Conservation (phyloP, 345 rosid genomes). For the Durio zibethinus region DNA sequence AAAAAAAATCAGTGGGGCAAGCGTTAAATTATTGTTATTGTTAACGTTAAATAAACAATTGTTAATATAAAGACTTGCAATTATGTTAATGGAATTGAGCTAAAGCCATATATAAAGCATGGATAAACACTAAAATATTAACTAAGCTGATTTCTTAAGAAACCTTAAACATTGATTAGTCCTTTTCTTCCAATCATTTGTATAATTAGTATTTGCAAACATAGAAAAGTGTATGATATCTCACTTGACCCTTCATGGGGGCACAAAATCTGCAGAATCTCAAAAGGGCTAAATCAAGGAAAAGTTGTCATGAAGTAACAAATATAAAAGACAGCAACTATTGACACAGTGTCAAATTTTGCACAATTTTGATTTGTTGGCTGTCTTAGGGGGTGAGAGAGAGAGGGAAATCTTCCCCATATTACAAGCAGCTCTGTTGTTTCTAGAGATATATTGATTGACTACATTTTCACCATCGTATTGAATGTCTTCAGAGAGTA, state of each 20-base stretch:
- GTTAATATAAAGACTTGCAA: slow-evolving; percentile 5
- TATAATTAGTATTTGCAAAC: slow-evolving; percentile 3
- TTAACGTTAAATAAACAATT: slow-evolving; percentile 1
- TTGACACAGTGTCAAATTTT: slow-evolving; percentile 10
- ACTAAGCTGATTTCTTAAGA: slow-evolving; percentile 14
- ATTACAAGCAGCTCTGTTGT: background rate
- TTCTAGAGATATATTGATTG: background rate
- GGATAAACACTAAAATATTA: slow-evolving; percentile 14
- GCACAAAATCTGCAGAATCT: slow-evolving; percentile 39
- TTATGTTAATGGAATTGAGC: background rate
- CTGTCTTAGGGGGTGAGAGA: too few species aligned
- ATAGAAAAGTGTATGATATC: slow-evolving; percentile 19
- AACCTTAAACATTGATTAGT: slow-evolving; percentile 37
- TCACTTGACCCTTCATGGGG: slow-evolving; percentile 29
- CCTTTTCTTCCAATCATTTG: slow-evolving; percentile 24
- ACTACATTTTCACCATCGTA: slow-evolving; percentile 4
- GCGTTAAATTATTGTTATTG: slow-evolving; percentile 10
- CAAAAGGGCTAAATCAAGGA: slow-evolving; percentile 17
- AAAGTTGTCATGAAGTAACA: slow-evolving; percentile 17
- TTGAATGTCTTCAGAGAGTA: background rate
- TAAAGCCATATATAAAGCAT: slow-evolving; percentile 18
- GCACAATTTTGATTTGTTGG: slow-evolving; percentile 11
- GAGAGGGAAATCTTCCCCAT: background rate
- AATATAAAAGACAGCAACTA: background rate
- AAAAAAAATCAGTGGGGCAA: slow-evolving; percentile 22